phyloP scores from a whole-genome alignment of 768 basidiomycete genomes.

The Boletus rubroflammeus region DNA sequence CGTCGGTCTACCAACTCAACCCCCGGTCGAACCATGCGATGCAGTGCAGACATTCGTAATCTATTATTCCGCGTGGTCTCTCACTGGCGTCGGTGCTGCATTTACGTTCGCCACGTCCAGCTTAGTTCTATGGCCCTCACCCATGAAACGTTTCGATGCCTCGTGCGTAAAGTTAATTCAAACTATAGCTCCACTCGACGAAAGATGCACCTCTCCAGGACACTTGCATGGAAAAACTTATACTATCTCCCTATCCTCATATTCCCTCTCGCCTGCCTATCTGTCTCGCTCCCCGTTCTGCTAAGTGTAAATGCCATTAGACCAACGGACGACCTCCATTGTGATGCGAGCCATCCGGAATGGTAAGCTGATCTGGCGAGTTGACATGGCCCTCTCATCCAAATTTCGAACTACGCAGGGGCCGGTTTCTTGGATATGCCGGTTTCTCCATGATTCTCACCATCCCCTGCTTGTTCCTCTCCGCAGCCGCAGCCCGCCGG shows the following conservation, averaged over 20 bases:
- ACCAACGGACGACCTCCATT: conserved; percentile 51
- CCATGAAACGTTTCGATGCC: conserved; percentile 25
- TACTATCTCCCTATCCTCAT: conserved; percentile 44
- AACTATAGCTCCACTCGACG: neutral
- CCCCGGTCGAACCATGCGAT: conserved; percentile 12
- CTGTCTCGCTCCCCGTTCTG: conserved; percentile 41
- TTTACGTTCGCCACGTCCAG: conserved; percentile 49
- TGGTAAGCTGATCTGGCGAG: conserved; percentile 42
- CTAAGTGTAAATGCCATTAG: conserved; percentile 42
- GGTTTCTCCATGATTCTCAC: conserved; percentile 50
- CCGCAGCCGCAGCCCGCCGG: conserved; percentile 23
- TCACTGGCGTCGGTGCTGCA: conserved; percentile 42
- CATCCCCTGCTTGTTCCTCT: conserved; percentile 51
- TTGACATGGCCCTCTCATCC: neutral
- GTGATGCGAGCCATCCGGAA: conserved; percentile 54
- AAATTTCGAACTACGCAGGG: conserved; percentile 38
- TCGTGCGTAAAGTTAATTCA: conserved; percentile 13
- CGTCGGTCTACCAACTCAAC: neutral
- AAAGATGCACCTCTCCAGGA: conserved; percentile 28
- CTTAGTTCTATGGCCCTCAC: conserved; percentile 37
- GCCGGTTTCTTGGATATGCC: conserved; percentile 61
- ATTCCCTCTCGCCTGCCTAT: conserved; percentile 47
- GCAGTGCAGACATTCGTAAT: conserved; percentile 31
- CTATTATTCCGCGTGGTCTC: conserved; percentile 40
- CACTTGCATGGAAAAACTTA: conserved; percentile 46